A percentile compares a stretch with the other conserved stretches of the same genome.
Conservation (phyloP, 164 flowering plant genomes). For the Euptelea pleiosperma region DNA sequence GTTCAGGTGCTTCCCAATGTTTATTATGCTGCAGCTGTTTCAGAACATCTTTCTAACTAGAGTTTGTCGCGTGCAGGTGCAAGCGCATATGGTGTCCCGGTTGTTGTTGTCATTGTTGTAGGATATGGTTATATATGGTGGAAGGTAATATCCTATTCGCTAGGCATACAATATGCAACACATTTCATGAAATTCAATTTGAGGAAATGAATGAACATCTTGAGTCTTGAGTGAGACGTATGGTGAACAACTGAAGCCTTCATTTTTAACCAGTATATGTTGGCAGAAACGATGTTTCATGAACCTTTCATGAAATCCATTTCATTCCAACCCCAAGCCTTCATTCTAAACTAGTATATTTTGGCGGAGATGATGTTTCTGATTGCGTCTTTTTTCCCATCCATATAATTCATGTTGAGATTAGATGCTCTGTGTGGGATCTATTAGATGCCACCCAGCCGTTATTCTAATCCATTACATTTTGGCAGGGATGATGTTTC, state of each 20-base stretch:
- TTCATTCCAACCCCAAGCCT: not conserved
- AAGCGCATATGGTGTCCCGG: slow-evolving; percentile 40
- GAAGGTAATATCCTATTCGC: slow-evolving; percentile 56
- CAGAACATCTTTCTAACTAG: not conserved
- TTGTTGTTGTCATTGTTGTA: slow-evolving; percentile 43
- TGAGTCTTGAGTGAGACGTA: no score
- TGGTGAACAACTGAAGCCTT: no score
- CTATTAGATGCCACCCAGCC: not conserved
- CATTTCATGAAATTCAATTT: no score
- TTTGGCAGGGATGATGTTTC: no score
- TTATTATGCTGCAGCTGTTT: not conserved
- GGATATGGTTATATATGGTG: slow-evolving; percentile 92
- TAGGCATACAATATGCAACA: no score
- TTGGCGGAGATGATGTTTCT: not conserved
- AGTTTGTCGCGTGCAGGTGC: slow-evolving; percentile 46
- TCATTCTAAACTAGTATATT: not conserved
- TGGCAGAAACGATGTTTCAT: no score
- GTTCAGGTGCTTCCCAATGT: no score
- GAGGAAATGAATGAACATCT: no score
- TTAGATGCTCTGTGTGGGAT: not conserved
- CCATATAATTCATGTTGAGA: not conserved
- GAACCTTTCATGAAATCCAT: no score
- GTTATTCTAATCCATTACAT: no score
- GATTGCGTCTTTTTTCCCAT: not conserved
- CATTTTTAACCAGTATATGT: no score